phyloP scores from a whole-genome alignment of 257 asterid genomes.

The Mitragyna speciosa region DNA sequence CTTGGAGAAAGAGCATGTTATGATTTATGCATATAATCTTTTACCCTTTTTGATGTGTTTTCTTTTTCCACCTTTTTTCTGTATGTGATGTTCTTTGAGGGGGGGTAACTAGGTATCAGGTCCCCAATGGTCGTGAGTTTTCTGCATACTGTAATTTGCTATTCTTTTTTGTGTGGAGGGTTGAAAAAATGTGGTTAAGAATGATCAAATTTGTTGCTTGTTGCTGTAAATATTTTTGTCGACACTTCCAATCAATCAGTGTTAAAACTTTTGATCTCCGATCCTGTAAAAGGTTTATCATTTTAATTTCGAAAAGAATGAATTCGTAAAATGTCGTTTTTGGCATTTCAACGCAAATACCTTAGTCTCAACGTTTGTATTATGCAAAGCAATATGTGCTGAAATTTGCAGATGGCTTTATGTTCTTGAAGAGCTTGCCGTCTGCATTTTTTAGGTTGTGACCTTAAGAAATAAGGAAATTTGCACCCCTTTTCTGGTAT shows the following conservation, averaged over 20 bases:
- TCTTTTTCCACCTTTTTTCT: neutral
- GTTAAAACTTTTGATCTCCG: slow-evolving; percentile 1
- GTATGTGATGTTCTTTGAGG: neutral
- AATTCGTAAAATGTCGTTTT: neutral
- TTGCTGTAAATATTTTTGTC: slow-evolving; percentile 8
- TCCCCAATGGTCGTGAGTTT: neutral
- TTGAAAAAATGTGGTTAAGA: slow-evolving; percentile 3
- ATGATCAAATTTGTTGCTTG: slow-evolving; percentile 1
- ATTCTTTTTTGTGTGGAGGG: slow-evolving; percentile 7
- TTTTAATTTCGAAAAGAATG: neutral
- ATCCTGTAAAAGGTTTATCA: neutral
- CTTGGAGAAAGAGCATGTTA: neutral
- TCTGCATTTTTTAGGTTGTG: neutral
- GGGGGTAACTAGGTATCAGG: neutral
- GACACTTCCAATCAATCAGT: neutral
- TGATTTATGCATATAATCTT: slow-evolving; percentile 7
- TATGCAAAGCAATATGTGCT: neutral
- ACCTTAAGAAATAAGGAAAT: neutral
- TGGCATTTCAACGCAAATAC: neutral
- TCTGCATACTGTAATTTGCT: slow-evolving; percentile 17
- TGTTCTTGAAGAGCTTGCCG: neutral
- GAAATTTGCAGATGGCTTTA: neutral
- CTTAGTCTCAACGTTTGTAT: neutral
- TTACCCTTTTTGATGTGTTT: neutral
- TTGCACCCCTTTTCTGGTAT: neutral